Evolutionary conservation across 805 yeast species (phyloP).

Genomic region (Sugiyamaella smithiae): DNA sequence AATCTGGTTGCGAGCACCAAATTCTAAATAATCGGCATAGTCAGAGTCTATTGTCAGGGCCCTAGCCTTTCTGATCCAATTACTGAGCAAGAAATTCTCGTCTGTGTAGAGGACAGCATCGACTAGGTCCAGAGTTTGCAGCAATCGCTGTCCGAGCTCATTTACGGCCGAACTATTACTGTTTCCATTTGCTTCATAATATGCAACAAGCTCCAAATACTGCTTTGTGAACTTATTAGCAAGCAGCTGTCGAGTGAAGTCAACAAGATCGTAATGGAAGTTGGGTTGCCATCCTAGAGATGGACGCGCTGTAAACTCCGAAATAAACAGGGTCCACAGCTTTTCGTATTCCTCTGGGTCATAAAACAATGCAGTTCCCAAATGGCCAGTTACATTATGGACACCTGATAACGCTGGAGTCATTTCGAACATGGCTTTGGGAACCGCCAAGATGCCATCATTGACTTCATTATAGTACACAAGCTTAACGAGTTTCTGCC

Average conservation of each 20-base stretch:
- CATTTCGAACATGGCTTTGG: slow-evolving; percentile 12
- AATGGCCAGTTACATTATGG: slow-evolving; percentile 11
- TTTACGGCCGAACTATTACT: background rate
- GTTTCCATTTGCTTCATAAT: slow-evolving; percentile 1
- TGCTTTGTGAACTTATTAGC: slow-evolving; percentile 14
- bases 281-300: too few species aligned
- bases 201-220: slow-evolving; percentile 11
- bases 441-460: slow-evolving; percentile 9
- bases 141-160: background rate
- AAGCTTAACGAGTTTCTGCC: slow-evolving; percentile 13
- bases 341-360: slow-evolving; percentile 5
- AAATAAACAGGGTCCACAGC: slow-evolving; percentile 11
- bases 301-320: slow-evolving; percentile 1
- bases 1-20: slow-evolving; percentile 18
- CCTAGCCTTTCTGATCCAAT: slow-evolving; percentile 14
- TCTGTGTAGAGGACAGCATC: slow-evolving; percentile 17
- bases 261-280: slow-evolving; percentile 18
- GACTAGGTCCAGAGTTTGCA: slow-evolving; percentile 6
- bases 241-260: slow-evolving; percentile 17
- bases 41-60: slow-evolving; percentile 1
- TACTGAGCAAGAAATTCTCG: slow-evolving; percentile 10
- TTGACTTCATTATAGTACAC: slow-evolving; percentile 16
- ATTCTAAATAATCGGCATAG: slow-evolving; percentile 12
- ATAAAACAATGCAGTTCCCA: slow-evolving; percentile 11
- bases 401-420: slow-evolving; percentile 14